phyloP scores from a whole-genome alignment of 371 early-diverging fungal species.

The Mucor indicus region DNA sequence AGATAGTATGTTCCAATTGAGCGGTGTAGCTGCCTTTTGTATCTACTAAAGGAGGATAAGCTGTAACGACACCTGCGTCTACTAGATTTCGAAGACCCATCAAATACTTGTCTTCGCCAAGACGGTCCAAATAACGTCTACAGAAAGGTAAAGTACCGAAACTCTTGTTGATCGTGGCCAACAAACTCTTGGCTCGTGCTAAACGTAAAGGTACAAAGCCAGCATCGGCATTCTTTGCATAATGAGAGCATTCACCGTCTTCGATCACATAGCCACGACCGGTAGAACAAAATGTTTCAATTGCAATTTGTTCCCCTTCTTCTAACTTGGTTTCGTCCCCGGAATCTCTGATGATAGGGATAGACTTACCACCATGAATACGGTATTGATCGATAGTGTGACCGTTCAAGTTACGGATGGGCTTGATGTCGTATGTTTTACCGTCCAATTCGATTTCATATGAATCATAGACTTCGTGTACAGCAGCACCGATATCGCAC shows the following conservation, averaged over 20 bases:
- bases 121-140: conserved; percentile 93
- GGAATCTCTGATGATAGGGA: conserved; percentile 91
- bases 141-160: conserved; percentile 99
- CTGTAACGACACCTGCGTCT: conserved; percentile 81
- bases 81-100: conserved; percentile 87
- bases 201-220: conserved; percentile 73
- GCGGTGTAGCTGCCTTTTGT: conserved; percentile 92
- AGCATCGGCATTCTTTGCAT: conserved; percentile 70
- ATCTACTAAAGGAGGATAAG: conserved; percentile 97
- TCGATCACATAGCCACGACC: conserved; percentile 96
- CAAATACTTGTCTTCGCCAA: conserved; percentile 85
- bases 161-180: conserved; percentile 86
- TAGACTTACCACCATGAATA: conserved; percentile 97
- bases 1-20: conserved; percentile 98
- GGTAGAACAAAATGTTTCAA: conserved; percentile 99
- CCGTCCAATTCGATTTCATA: conserved; percentile 97
- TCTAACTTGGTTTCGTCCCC: conserved; percentile 95
- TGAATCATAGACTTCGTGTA: conserved; percentile 97
- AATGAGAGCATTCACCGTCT: conserved; percentile 96
- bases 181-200: conserved; percentile 82
- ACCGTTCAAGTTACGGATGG: conserved; percentile 97
- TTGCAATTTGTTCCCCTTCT: conserved; percentile 97
- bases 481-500: conserved; percentile 97
- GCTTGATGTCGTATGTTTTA: conserved; percentile 91
- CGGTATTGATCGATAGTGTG: conserved; percentile 96